These are phyloP conservation scores for Marchantia polymorpha DNA, from an alignment of 225 moss, liverwort and hornwort genomes.

Conservation along the genomic window DNA sequence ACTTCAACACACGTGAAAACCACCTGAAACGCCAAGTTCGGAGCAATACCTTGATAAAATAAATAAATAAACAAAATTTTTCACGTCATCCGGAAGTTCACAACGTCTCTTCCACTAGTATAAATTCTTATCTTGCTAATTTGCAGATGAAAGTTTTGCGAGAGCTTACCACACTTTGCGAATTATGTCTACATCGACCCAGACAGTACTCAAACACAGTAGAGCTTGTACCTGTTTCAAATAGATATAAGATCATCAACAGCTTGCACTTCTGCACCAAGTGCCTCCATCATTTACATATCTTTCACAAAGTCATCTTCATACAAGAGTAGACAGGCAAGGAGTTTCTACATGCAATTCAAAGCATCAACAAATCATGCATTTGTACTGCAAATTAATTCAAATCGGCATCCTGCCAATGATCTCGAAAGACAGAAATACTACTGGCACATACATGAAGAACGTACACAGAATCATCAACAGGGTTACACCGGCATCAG, in stretches of 20 bases:
- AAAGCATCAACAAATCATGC: neutral
- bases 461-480: no score
- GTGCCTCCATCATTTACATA: neutral
- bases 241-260: neutral
- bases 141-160: neutral
- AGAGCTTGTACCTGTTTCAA: conserved; percentile 53
- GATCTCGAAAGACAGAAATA: no score
- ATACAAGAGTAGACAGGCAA: neutral
- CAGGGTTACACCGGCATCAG: no score
- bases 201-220: conserved; percentile 64
- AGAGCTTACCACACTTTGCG: conserved; percentile 70
- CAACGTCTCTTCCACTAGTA: no score
- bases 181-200: conserved; percentile 71
- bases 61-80: no score
- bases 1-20: no score
- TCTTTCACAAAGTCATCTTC: neutral
- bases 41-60: no score
- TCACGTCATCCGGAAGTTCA: no score
- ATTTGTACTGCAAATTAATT: neutral
- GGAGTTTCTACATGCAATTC: neutral
- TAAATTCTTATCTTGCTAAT: no score
- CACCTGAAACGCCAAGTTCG: no score
- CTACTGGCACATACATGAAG: no score
- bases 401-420: no score
- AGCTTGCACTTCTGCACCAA: neutral